These are phyloP conservation scores for Podospora tetraspora DNA, from an alignment of 495 filamentous ascomycete species.

Conservation along the genomic window DNA sequence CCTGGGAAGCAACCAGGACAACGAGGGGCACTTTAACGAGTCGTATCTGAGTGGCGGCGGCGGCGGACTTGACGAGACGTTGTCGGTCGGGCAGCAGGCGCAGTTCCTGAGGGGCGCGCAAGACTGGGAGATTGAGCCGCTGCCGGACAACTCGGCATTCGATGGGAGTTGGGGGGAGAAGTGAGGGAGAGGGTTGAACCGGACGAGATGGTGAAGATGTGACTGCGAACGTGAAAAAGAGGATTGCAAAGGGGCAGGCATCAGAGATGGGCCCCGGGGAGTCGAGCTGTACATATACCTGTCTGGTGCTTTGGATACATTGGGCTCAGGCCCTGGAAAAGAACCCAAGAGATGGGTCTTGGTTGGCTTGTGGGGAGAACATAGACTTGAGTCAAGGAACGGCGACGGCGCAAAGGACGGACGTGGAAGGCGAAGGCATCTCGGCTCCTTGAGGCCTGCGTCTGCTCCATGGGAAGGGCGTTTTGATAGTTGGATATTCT, in stretches of 20 bases:
- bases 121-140: slow-evolving; percentile 32
- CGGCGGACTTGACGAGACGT: slow-evolving; percentile 20
- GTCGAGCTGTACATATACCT: background rate
- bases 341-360: background rate
- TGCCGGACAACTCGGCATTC: slow-evolving; percentile 23
- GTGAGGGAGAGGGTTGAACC: slow-evolving; percentile 2
- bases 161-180: slow-evolving; percentile 25
- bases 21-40: slow-evolving; percentile 21
- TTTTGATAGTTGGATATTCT: background rate
- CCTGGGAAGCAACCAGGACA: slow-evolving; percentile 17
- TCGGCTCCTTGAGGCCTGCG: background rate
- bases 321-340: background rate
- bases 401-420: background rate
- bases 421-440: background rate
- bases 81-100: slow-evolving; percentile 22
- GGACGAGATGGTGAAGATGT: background rate
- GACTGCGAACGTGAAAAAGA: background rate
- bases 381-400: background rate
- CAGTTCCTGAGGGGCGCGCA: slow-evolving; percentile 20
- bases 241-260: background rate
- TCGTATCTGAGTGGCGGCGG: slow-evolving; percentile 4
- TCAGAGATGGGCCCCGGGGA: background rate
- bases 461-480: background rate
- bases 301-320: background rate
- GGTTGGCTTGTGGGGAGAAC: background rate